A percentile compares a stretch with the other conserved stretches of the same genome.
Evolutionary conservation across 768 basidiomycete genomes (phyloP).

Genomic region (Gymnopilus dilepis): DNA sequence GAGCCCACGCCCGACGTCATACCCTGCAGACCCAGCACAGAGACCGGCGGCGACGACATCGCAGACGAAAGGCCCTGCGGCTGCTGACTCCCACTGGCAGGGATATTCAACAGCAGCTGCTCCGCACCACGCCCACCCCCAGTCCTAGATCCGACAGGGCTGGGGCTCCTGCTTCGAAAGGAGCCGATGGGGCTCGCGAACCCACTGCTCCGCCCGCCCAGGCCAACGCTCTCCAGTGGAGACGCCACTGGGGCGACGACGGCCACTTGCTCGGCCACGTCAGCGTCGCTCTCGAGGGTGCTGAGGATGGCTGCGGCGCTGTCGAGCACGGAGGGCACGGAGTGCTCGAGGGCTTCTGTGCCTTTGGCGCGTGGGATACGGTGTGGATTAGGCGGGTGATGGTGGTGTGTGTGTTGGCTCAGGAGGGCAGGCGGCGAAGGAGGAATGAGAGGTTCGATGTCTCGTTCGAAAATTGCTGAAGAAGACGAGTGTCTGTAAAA

Average conservation of each 20-base stretch:
- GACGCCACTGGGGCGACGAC: constrained; percentile 59
- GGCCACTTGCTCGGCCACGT: constrained; percentile 61
- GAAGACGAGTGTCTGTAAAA: constrained; percentile 68
- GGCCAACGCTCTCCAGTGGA: constrained; percentile 20
- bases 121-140: neutral
- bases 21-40: constrained; percentile 1
- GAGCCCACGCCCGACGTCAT: neutral
- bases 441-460: constrained; percentile 73
- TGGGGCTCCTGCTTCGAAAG: constrained; percentile 69
- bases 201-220: constrained; percentile 47
- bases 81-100: neutral
- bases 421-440: constrained; percentile 37
- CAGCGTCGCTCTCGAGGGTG: constrained; percentile 38
- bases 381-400: constrained; percentile 63
- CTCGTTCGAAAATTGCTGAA: constrained; percentile 91
- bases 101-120: neutral
- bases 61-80: neutral
- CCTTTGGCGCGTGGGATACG: constrained; percentile 73
- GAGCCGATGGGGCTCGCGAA: constrained; percentile 75
- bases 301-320: constrained; percentile 79
- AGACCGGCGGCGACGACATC: neutral
- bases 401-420: constrained; percentile 37
- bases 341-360: constrained; percentile 76
- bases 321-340: constrained; percentile 87
- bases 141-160: constrained; percentile 47